These are phyloP conservation scores for Theileria orientalis DNA, from an alignment of 169 alveolate species.

Conservation along the genomic window DNA sequence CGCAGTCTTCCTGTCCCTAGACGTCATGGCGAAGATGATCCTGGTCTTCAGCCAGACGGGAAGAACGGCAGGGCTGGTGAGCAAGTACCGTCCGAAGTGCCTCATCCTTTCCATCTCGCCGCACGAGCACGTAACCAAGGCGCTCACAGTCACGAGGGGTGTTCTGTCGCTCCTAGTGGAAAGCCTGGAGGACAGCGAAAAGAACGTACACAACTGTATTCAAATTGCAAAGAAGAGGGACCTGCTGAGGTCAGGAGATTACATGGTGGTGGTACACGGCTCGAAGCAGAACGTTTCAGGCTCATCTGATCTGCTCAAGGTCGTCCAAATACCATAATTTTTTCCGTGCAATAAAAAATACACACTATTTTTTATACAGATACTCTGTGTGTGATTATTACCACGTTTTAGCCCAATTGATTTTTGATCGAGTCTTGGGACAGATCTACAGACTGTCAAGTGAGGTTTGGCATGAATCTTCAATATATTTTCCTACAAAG, in stretches of 20 bases:
- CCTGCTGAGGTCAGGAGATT: slow-evolving; percentile 87
- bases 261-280: slow-evolving; percentile 93
- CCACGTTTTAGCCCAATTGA: too few relatives aligned
- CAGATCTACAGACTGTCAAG: too few relatives aligned
- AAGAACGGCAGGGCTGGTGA: slow-evolving; percentile 91
- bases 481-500: too few relatives aligned
- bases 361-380: background rate
- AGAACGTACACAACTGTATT: slow-evolving; percentile 82
- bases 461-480: too few relatives aligned
- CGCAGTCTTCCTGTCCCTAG: slow-evolving; percentile 87
- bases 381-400: too few relatives aligned
- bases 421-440: too few relatives aligned
- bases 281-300: slow-evolving; percentile 93
- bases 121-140: slow-evolving; percentile 86
- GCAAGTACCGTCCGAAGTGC: slow-evolving; percentile 94
- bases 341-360: too few relatives aligned
- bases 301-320: slow-evolving; percentile 89
- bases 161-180: slow-evolving; percentile 88
- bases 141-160: slow-evolving; percentile 91
- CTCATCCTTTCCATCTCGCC: slow-evolving; percentile 91
- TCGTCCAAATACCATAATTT: slow-evolving; percentile 70
- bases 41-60: slow-evolving; percentile 96
- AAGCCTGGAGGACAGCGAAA: slow-evolving; percentile 87
- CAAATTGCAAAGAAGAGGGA: slow-evolving; percentile 90
- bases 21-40: slow-evolving; percentile 85